Conservation (phyloP, 2,329 filamentous ascomycete genomes). For the Decorospora gaudefroyi region DNA sequence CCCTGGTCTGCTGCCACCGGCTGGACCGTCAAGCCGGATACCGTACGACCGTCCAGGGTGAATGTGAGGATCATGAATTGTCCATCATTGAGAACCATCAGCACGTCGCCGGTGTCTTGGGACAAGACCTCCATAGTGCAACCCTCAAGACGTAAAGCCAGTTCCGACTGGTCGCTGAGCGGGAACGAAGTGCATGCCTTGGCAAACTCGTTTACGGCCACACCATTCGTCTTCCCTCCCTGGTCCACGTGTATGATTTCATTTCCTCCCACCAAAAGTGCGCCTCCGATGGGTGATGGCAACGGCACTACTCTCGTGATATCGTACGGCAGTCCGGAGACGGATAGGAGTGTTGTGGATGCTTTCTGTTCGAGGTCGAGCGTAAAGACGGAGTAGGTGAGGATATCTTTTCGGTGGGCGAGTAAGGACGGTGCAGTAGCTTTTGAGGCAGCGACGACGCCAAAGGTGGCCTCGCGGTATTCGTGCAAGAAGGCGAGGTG, state of each 20-base stretch:
- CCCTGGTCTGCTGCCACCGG: slow-evolving; percentile 66
- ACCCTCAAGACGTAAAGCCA: slow-evolving; percentile 79
- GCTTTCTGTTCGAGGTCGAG: slow-evolving; percentile 91
- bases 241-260: slow-evolving; percentile 96
- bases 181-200: slow-evolving; percentile 81
- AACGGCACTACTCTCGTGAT: slow-evolving; percentile 81
- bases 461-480: slow-evolving; percentile 96
- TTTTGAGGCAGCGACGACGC: slow-evolving; percentile 80
- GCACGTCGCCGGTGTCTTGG: slow-evolving; percentile 75
- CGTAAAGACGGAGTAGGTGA: slow-evolving; percentile 93
- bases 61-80: slow-evolving; percentile 77
- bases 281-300: slow-evolving; percentile 84
- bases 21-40: slow-evolving; percentile 81
- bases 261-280: slow-evolving; percentile 83
- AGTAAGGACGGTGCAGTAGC: slow-evolving; percentile 74
- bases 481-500: slow-evolving; percentile 93
- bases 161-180: slow-evolving; percentile 81
- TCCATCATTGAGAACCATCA: slow-evolving; percentile 80
- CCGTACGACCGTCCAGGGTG: slow-evolving; percentile 84
- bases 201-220: slow-evolving; percentile 90
- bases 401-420: slow-evolving; percentile 76
- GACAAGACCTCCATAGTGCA: slow-evolving; percentile 78
- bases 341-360: slow-evolving; percentile 88
- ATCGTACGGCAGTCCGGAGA: slow-evolving; percentile 83
- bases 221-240: slow-evolving; percentile 87